Base-by-base conservation (phyloP, 2,329 filamentous ascomycete genomes). In the Chrysosporium queenslandicum region DNA sequence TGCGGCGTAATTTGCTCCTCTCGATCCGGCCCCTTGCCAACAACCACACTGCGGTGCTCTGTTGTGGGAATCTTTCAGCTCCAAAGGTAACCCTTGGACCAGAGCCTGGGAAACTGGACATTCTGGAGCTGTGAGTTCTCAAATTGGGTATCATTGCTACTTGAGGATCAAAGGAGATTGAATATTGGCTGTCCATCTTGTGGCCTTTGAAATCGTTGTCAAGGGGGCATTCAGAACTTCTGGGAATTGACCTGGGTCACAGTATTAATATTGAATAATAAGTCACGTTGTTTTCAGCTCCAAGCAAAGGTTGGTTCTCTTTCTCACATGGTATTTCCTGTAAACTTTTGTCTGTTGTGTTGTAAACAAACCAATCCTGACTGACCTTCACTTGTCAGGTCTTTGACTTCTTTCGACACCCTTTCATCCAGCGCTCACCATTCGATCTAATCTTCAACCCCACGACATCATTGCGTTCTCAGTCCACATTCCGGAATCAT, bases 331-430 rank as follows among this genome's bases (percentile, higher is more conserved):
- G 43, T 30, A 11, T 20, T 16, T 29, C 11, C 8, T 34, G 14
- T 27, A 46, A 46, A 45, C 7, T 14, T 27, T 37, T 23, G 45
- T 18, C 43, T 37, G 32, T 36, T 47, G 45, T 47, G 37, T 50
- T 41, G 36, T 50, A 30, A 50, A 39, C 46, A 49, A 18, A 41
- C 18, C 36, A 40, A 27, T 25, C 18, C 30, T 47, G 32, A 47
- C 45, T 47, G 20, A 47, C 1, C 29, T 25, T 34, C 29, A 34
- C 3, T 23, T 36, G 30, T 20, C 45, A 47, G 45, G 8, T 23
- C 23, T 39, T 25, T 14, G 23, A 45, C 29, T 27, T 29, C n/a
- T 51, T 30, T 29, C 23, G 25, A 43, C 40, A 2, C 32, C 27
- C 21, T 40, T 41, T 37, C 36, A 27, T 46, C 30, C 16, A 39